Base-by-base conservation (phyloP, 2,329 filamentous ascomycete genomes). In the Leptographium lundbergii region DNA sequence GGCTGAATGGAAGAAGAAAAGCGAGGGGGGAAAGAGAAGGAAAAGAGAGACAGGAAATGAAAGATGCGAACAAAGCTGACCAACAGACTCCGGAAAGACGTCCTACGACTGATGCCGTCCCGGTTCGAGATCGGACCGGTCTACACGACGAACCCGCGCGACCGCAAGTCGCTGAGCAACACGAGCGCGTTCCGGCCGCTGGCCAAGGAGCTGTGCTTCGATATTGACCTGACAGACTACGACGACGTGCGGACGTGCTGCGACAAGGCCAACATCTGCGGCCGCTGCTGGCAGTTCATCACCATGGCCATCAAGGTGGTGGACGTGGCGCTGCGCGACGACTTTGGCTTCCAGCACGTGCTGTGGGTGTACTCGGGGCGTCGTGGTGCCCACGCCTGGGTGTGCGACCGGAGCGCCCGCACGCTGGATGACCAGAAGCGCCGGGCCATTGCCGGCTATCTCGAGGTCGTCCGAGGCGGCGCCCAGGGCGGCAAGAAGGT, bases 141-240 rank as follows among this genome's bases (percentile, higher is more conserved):
- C 55, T 99, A 99, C 75, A 90, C 81, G 57, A 88, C 91, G 54
- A 96, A 97, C 70, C 94, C 94, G 0, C 87, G 91, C 66, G 94
- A 99, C 67, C 86, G 92, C 67, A 99, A 97, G 74, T 86, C 86
- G 0, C 73, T 97, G 39, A 84, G 87, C 57, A 92, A 91, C 71
- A 81, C 86, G 42, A 83, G 84, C 54, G 84, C 89, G 10, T 96
- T 99, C 75, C 87, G 86, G 63, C 92, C 94, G 0, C 72, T 96
- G 36, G 81, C 88, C 59, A 99, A 99, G 71, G 94, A 99, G 71
- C 77, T 99, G 47, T 96, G 96, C 66, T 97, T 99, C 72, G 94
- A 99, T 86, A 97, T 99, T 67, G 94, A 99, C 81, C 81, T 99
- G 81, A 97, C 94, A 58, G 94, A 97, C 74, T 99, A 99, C 73